Evolutionary conservation across 768 basidiomycete genomes (phyloP), one percentile per base, ranked within the genome.

Genomic region (Austroboletus festivus): DNA sequence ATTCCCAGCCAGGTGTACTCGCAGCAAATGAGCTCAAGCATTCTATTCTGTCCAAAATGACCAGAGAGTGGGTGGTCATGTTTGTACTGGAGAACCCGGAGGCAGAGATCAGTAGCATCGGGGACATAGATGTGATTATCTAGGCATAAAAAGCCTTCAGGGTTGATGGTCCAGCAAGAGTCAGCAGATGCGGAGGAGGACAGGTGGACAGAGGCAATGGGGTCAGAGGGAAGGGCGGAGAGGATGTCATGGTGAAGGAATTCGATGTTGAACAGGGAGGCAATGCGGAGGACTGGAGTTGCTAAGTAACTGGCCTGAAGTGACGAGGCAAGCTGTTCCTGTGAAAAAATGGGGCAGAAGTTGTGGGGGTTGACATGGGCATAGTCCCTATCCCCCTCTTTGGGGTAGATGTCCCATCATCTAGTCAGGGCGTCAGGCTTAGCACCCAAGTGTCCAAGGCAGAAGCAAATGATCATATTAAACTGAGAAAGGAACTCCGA

Each of bases 381-480:
- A 4, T 39, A 44, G 43, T 50, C 38, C 23, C 6, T 44, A 44
- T 50, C 31, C 38, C 24, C 24, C 38, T 50, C 39, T 37, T 46
- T 51, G 11, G 40, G 26, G n/a, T 50, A 50, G 44, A 46, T 12
- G 11, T 50, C 39, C 39, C 31, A 50, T 15, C 1, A 1, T 35
- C 24, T 22, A 46, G 50, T 51, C 12, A 51, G 44, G 24, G 33
- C 13, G 16, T 35, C n/a, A 13, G n/a, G 34, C 16, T 35, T 35
- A 7, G 6, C 15, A 5, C 34, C n/a, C 5, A 35, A 12, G 28
- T 28, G 28, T 5, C 28, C 28, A 28, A 12, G 28, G 5, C 28
- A 28, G 12, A 28, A 28, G 7, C 28, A 28, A 12, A 28, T 12
- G 7, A 28, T 28, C 28, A 28, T 28, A 12, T 28, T 28, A 12